phyloP scores from a whole-genome alignment of 73 alveolate species.

The Breviolum minutum region DNA sequence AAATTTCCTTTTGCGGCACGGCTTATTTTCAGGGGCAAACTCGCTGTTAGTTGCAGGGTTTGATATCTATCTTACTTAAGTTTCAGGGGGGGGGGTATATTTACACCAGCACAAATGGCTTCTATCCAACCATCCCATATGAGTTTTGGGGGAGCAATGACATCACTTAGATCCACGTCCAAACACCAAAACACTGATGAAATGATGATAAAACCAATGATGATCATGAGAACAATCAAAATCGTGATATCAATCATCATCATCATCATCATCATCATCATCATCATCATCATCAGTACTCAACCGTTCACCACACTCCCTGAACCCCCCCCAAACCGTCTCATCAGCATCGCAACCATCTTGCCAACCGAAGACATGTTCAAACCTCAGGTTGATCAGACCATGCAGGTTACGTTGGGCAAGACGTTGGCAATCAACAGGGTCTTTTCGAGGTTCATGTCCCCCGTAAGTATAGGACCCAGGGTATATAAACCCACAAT shows the following conservation, averaged over 20 bases:
- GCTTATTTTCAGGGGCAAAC: no score
- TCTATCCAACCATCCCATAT: no score
- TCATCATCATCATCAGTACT: neutral
- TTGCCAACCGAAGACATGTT: constrained; percentile 93
- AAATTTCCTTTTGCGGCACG: no score
- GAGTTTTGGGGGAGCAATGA: no score
- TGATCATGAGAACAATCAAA: neutral
- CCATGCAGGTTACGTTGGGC: neutral
- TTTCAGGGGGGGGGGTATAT: no score
- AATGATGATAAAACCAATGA: no score
- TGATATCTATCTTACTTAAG: no score
- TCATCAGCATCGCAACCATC: constrained; percentile 96
- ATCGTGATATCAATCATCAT: neutral
- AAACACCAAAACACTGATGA: no score
- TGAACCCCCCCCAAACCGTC: constrained; percentile 85
- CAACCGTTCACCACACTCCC: neutral
- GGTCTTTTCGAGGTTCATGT: neutral
- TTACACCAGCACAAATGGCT: no score
- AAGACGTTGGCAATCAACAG: neutral
- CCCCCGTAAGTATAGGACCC: no score
- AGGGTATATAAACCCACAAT: no score
- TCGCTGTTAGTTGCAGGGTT: no score
- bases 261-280: neutral
- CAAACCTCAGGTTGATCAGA: neutral
- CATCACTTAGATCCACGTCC: neutral